A percentile compares a stretch with the other conserved stretches of the same genome.
These are phyloP conservation scores for Coniochaeta ligniaria DNA, from an alignment of 2,329 filamentous ascomycete species.

Conservation along the genomic window DNA sequence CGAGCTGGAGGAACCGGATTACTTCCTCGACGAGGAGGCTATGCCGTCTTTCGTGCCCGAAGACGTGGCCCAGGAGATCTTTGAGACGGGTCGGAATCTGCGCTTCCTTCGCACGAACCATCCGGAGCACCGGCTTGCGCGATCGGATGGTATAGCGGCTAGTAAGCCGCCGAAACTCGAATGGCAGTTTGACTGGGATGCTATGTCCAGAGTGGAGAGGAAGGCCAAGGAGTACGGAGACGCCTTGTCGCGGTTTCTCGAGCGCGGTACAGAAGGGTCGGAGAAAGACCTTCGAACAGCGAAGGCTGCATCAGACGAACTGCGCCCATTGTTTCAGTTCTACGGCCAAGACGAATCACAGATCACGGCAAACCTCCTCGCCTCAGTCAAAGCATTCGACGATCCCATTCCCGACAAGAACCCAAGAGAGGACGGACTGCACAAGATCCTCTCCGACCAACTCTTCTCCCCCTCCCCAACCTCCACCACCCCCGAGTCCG, in stretches of 20 bases:
- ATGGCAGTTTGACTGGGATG: conserved; percentile 68
- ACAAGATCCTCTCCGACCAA: conserved; percentile 29
- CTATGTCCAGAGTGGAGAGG: conserved; percentile 56
- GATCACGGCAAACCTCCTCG: conserved; percentile 39
- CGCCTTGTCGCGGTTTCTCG: conserved; percentile 26
- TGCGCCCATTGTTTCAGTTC: conserved; percentile 25
- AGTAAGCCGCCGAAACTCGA: conserved; percentile 49
- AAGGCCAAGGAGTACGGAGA: conserved; percentile 49
- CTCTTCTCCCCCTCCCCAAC: conserved; percentile 23
- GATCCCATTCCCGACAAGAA: conserved; percentile 21
- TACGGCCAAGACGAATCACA: conserved; percentile 40
- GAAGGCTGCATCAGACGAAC: neutral
- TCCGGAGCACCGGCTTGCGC: conserved; percentile 61
- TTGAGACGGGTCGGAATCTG: conserved; percentile 72
- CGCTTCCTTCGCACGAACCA: conserved; percentile 66
- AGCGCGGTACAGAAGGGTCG: neutral
- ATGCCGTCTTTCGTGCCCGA: conserved; percentile 66
- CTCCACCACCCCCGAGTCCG: conserved; percentile 13
- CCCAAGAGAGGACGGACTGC: conserved; percentile 26
- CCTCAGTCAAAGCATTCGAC: conserved; percentile 42
- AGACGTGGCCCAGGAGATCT: conserved; percentile 65
- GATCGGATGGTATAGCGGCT: conserved; percentile 35
- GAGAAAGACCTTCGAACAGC: neutral
- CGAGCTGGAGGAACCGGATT: conserved; percentile 51
- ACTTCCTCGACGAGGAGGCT: conserved; percentile 53